Base-by-base conservation (phyloP, 441 rosid species). In the Croton setiger region DNA sequence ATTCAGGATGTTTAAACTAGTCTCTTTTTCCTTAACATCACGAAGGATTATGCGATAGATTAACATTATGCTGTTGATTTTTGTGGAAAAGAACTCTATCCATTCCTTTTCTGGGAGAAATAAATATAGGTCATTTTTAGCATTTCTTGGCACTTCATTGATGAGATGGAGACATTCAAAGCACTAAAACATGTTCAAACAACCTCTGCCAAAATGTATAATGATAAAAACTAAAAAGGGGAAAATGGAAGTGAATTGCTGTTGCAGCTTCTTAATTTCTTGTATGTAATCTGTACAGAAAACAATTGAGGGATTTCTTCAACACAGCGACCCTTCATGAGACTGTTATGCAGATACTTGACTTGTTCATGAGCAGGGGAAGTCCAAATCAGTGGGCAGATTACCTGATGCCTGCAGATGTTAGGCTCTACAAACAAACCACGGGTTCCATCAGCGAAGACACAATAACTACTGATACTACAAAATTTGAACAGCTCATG, bases 401-500 rank as follows among this genome's bases (percentile, higher is more conserved):
- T 68, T 86, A 80, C 72, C 39, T 92, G 78, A 88, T 92, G 89
- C 87, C 92, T n/a, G 85, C 64, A 70, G 92, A 90, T 62, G 44
- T 75, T 54, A 84, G 75, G 72, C 71, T 81, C 57, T 59, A 56
- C 67, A 74, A 71, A 63, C 73, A 61, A 69, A 72, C 76, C 13
- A 39, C 60, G 47, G 62, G 75, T 56, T 78, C 89, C 53, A 53
- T 74, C 65, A 78, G 67, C 1, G 81, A 76, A 39, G 74, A 44
- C 17, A 33, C 73, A 3, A 23, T 77, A 67, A 41, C 53, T 62
- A 61, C 83, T 55, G 81, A 75, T 23, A 61, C 69, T 52, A 71
- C 84, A 71, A 88, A 83, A 72, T 92, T 88, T 78, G 88, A 90
- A 72, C 96, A 84, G 72, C 97, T 94, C 63, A 90, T 92, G 87